Conservation (phyloP, 192 early-diverging fungal species). For the Chytriomyces sp. region DNA sequence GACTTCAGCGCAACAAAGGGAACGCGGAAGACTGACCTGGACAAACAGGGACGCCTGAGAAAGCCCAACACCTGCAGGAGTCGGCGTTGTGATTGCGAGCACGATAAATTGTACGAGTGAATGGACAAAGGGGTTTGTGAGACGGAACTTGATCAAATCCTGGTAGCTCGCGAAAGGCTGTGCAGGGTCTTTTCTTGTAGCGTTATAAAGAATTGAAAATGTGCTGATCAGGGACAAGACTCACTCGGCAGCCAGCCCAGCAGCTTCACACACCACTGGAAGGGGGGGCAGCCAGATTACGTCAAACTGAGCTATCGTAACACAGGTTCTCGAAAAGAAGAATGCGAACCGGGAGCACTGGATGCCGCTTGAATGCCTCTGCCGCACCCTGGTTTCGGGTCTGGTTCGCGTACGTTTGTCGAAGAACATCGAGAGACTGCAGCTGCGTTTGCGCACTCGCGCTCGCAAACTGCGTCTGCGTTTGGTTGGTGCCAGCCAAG, state of each 20-base stretch:
- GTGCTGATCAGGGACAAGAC: background rate
- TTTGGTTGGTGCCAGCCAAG: too few species aligned
- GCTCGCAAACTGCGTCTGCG: too few species aligned
- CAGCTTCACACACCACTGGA: background rate
- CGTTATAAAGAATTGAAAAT: background rate
- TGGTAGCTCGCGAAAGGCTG: conserved; percentile 5
- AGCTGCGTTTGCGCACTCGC: too few species aligned
- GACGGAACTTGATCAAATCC: conserved; percentile 11
- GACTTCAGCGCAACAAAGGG: background rate
- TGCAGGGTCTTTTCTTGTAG: background rate
- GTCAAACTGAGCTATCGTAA: too few species aligned
- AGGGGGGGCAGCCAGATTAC: too few species aligned
- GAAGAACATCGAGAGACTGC: too few species aligned
- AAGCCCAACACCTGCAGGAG: background rate
- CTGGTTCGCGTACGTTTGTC: too few species aligned
- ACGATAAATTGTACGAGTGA: conserved; percentile 10
- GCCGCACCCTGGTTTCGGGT: too few species aligned
- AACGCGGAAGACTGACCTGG: background rate
- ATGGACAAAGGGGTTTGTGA: background rate
- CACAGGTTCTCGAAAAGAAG: too few species aligned
- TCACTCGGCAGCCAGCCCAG: background rate
- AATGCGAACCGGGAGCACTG: too few species aligned
- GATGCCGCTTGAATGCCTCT: too few species aligned
- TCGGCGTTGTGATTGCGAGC: background rate
- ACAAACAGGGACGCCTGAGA: background rate